A percentile compares a stretch with the other conserved stretches of the same genome.
Evolutionary conservation across 225 moss, liverwort and hornwort species (phyloP).

Genomic region (Physcomitrium patens): DNA sequence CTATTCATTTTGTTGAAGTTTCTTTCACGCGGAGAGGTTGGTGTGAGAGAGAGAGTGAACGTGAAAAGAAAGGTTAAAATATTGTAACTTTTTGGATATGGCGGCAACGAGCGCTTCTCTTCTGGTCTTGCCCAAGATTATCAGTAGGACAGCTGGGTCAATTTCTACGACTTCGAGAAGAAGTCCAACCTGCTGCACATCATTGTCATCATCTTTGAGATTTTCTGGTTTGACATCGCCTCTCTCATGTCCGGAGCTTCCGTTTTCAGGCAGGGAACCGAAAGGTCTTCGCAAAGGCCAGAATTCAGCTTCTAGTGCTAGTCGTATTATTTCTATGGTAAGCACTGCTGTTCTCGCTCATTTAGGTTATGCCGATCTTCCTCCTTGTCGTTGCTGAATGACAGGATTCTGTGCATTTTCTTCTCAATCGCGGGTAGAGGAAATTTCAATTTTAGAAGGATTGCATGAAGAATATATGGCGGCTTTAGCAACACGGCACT

Average conservation of each 20-base stretch:
- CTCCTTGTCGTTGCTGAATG: neutral
- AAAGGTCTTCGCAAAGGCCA: constrained; percentile 12
- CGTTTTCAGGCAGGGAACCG: neutral
- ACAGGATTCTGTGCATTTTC: neutral
- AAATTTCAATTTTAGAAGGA: constrained; percentile 1
- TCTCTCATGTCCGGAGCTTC: constrained; percentile 26
- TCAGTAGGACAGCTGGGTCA: neutral
- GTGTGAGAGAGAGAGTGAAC: neutral
- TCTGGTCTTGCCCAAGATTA: constrained; percentile 23
- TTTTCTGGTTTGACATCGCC: constrained; percentile 25
- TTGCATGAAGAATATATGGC: neutral
- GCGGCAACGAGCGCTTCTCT: constrained; percentile 38
- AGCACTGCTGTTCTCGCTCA: neutral
- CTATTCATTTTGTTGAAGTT: neutral
- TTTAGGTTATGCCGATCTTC: neutral
- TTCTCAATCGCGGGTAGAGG: neutral
- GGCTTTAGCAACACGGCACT: neutral
- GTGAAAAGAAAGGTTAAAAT: neutral
- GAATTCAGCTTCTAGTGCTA: constrained; percentile 31
- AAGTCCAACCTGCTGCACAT: neutral
- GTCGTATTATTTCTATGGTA: constrained; percentile 48
- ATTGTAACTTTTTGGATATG: constrained; percentile 27
- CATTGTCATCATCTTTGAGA: neutral
- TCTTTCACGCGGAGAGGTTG: constrained; percentile 31
- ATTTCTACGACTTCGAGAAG: constrained; percentile 12